A percentile compares a stretch with the other conserved stretches of the same genome.
phyloP scores from a whole-genome alignment of 495 filamentous ascomycete species.

The Neurospora sp. region DNA sequence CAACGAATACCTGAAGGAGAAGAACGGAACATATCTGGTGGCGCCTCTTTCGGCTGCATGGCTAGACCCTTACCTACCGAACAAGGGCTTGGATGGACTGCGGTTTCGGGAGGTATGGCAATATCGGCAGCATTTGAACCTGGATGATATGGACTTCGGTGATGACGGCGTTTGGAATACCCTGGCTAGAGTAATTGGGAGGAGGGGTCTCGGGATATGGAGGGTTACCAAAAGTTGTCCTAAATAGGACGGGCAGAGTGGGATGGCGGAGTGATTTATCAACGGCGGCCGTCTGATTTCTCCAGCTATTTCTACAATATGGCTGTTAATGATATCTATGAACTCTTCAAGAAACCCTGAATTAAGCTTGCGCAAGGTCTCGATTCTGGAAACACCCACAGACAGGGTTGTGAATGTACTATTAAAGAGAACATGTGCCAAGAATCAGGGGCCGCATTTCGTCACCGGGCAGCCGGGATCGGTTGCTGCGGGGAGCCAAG shows the following conservation, averaged over 20 bases:
- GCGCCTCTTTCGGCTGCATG: conserved; percentile 64
- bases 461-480: background rate
- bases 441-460: background rate
- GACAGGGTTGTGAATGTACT: background rate
- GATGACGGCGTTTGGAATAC: conserved; percentile 75
- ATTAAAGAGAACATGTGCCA: background rate
- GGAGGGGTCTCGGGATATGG: conserved; percentile 75
- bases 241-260: background rate
- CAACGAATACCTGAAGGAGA: conserved; percentile 39
- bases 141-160: conserved; percentile 88
- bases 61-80: conserved; percentile 51
- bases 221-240: conserved; percentile 51
- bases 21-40: conserved; percentile 51
- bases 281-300: background rate
- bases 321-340: background rate
- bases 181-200: conserved; percentile 62
- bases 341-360: background rate
- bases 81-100: conserved; percentile 38
- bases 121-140: conserved; percentile 64
- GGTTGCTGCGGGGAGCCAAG: background rate
- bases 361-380: background rate
- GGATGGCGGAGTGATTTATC: background rate
- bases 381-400: background rate
- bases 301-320: background rate
- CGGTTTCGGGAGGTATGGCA: conserved; percentile 60